Percentiles rank a stretch among this genome's conserved stretches.
Evolutionary conservation across 129 eudicot species (phyloP).

Genomic region (Pulicaria dysenterica): DNA sequence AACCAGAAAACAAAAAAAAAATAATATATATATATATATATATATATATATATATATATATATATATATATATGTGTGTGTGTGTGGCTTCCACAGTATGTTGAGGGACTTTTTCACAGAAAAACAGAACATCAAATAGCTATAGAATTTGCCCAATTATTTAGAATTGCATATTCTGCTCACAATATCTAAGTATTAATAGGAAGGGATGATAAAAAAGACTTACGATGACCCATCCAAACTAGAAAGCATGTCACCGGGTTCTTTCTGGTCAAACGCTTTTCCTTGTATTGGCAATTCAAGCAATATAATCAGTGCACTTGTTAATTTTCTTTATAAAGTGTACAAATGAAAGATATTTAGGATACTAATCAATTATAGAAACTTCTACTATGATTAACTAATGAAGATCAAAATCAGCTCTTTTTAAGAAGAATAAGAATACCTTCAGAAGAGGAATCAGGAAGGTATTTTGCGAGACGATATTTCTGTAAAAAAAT

Average conservation of each 20-base stretch:
- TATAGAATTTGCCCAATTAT: too few species aligned
- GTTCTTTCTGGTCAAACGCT: slow-evolving; percentile 68
- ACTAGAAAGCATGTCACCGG: slow-evolving; percentile 69
- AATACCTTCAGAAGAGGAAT: slow-evolving; percentile 68
- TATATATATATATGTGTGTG: too few species aligned
- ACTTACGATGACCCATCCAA: slow-evolving; percentile 90
- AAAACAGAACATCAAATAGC: too few species aligned
- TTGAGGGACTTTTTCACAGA: too few species aligned
- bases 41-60: too few species aligned
- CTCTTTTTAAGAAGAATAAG: not conserved
- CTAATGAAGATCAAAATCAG: slow-evolving; percentile 7
- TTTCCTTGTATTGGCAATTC: slow-evolving; percentile 50
- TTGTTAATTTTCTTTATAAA: not conserved
- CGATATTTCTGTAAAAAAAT: slow-evolving; percentile 54
- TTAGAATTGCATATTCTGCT: too few species aligned
- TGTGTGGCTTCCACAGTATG: too few species aligned
- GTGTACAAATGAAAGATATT: not conserved
- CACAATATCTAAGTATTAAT: not conserved
- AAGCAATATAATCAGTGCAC: slow-evolving; percentile 36
- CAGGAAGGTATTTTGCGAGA: slow-evolving; percentile 68
- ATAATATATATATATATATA: too few species aligned
- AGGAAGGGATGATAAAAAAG: not conserved
- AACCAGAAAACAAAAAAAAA: too few species aligned
- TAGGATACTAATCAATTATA: not conserved
- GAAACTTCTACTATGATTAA: not conserved